Conservation (phyloP, 192 early-diverging fungal genomes). For the Podila horticola region DNA sequence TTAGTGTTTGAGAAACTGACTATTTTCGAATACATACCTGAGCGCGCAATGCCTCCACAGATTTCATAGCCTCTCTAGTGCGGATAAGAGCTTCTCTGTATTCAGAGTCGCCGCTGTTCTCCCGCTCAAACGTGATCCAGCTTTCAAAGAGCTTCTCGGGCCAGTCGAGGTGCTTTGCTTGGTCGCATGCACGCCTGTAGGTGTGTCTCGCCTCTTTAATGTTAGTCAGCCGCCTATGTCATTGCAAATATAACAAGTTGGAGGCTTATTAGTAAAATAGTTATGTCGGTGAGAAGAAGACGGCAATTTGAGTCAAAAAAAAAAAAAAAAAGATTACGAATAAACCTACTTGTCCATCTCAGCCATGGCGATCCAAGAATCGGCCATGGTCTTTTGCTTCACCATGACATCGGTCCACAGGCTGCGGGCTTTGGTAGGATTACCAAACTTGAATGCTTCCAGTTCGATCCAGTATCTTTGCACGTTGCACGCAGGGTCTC, state of each 20-base stretch:
- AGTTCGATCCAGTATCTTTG: slow-evolving; percentile 40
- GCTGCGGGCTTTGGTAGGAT: slow-evolving; percentile 13
- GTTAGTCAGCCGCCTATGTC: slow-evolving; percentile 13
- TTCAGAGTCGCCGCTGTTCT: neutral
- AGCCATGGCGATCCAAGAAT: slow-evolving; percentile 26
- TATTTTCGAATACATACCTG: slow-evolving; percentile 3
- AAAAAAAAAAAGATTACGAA: too few species aligned
- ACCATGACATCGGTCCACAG: slow-evolving; percentile 24
- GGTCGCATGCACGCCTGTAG: slow-evolving; percentile 13
- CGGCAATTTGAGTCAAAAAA: neutral
- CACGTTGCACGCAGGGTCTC: slow-evolving; percentile 31
- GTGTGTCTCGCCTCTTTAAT: slow-evolving; percentile 21
- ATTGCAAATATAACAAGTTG: neutral
- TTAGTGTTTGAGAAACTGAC: too few species aligned
- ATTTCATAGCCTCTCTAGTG: slow-evolving; percentile 24
- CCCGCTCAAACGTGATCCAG: slow-evolving; percentile 40
- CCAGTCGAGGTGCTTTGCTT: slow-evolving; percentile 29
- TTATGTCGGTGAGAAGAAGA: neutral
- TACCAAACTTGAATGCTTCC: slow-evolving; percentile 9
- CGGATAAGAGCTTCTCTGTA: slow-evolving; percentile 31
- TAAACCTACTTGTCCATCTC: slow-evolving; percentile 24
- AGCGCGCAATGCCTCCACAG: slow-evolving; percentile 14
- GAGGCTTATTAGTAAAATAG: neutral
- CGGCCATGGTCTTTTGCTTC: slow-evolving; percentile 22
- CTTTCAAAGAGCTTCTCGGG: slow-evolving; percentile 38